Evolutionary conservation across 495 filamentous ascomycete species (phyloP), one percentile per base, ranked within the genome.

Genomic region (Tuber indicum): DNA sequence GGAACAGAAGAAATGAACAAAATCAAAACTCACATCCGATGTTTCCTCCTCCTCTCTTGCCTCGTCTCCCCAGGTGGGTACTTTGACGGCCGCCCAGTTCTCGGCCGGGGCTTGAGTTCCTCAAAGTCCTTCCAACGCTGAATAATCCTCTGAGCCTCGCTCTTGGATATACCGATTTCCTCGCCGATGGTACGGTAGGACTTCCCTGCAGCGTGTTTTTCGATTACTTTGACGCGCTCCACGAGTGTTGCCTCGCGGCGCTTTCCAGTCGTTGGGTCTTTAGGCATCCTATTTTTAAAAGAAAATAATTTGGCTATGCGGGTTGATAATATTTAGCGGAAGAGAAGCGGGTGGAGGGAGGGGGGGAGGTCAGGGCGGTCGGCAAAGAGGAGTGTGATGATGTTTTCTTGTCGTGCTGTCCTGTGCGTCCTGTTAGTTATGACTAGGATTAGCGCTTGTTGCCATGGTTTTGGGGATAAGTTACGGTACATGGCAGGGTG

Each of bases 221-320:
- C 73, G 16, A 75, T 75, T n/a, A 69, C 46, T 8, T 75, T 39
- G 10, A 75, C 73, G 16, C 47, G 73, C 73, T 75, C 73, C 23
- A 42, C 73, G 21, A 41, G n/a, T 23, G 73, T 75, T 36, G 73
- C 73, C 52, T 75, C 49, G 36, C 39, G 46, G 14, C 73, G 73
- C 17, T 75, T 75, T 66, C 73, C 73, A n/a, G 73, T 75, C 7
- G 10, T 44, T 16, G 26, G 26, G 46, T 75, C 39, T 39, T 43
- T 69, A 9, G 73, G 73, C 73, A 75, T 75, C 45, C 21, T 62
- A 16, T 32, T 26, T 62, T 52, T 62, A 16, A 12, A 42, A 21
- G 71, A 72, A 72, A 32, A 72, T 32, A 72, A n/a, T 23, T 42
- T 14, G 16, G 21, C 7, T 26, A 32, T 42, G 71, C 39, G 70